Conservation (phyloP, 2,329 filamentous ascomycete species). For the Teratosphaeria viscida region DNA sequence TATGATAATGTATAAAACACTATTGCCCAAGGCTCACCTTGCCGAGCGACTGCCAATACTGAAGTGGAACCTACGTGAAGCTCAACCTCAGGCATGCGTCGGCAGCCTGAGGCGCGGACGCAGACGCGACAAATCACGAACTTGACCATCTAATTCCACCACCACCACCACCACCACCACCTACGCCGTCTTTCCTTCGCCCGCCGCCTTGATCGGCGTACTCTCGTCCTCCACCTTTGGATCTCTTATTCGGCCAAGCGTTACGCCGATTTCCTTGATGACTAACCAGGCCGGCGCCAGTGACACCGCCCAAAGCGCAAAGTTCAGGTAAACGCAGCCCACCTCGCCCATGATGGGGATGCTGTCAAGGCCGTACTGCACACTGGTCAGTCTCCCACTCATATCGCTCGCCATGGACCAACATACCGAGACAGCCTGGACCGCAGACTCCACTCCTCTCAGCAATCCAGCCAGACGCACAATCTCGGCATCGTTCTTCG, state of each 20-base stretch:
- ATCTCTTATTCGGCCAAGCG: constrained; percentile 8
- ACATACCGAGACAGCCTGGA: constrained; percentile 55
- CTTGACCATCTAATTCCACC: neutral
- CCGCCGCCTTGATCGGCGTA: neutral
- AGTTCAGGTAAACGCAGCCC: constrained; percentile 61
- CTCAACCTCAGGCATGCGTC: too few species aligned
- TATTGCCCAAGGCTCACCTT: neutral
- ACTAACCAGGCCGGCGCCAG: constrained; percentile 59
- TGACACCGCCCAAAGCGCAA: constrained; percentile 55
- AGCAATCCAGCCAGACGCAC: constrained; percentile 59
- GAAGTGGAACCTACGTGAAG: too few species aligned
- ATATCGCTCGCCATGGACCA: constrained; percentile 1
- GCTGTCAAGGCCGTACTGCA: constrained; percentile 54
- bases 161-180: neutral
- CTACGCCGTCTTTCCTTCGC: neutral
- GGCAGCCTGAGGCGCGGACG: too few species aligned
- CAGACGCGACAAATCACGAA: neutral
- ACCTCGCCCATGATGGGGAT: constrained; percentile 52
- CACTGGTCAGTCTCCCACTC: neutral
- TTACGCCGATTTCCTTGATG: constrained; percentile 44
- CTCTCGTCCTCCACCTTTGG: neutral
- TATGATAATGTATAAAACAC: neutral
- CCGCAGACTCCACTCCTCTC: constrained; percentile 60
- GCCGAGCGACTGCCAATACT: neutral
- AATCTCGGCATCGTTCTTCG: constrained; percentile 51